Evolutionary conservation across 176 grass and related monocot genomes (phyloP).

Genomic region (Bolboschoenus planiculmis): DNA sequence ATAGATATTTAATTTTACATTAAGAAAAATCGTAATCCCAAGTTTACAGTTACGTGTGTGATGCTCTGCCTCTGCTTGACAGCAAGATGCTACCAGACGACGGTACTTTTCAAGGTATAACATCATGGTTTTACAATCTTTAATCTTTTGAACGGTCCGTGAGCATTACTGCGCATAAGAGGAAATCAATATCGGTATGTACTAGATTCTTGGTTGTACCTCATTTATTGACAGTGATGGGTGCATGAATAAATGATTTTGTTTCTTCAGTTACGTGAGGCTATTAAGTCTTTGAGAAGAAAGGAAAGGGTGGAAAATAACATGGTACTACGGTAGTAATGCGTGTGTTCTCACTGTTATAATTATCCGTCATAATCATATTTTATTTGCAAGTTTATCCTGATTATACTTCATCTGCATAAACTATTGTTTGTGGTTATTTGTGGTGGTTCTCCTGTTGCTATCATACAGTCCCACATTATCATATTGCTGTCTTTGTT

Average conservation of each 20-base stretch:
- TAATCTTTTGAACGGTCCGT: not conserved
- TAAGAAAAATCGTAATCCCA: not conserved
- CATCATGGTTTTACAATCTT: not conserved
- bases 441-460: not conserved
- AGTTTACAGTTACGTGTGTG: not conserved
- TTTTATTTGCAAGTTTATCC: not conserved
- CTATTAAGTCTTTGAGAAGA: not conserved
- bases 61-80: not conserved
- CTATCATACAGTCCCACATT: not conserved
- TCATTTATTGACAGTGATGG: not conserved
- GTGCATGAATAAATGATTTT: not conserved
- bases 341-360: not conserved
- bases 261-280: not conserved
- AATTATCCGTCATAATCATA: not conserved
- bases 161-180: not conserved
- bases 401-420: not conserved
- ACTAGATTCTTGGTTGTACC: not conserved
- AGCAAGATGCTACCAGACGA: not conserved
- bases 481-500: conserved; percentile 6
- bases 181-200: not conserved
- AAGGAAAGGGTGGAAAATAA: not conserved
- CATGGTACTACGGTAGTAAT: not conserved
- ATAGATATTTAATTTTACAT: not conserved
- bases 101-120: not conserved
- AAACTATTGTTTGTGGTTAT: not conserved